These are phyloP conservation scores for Sorghum bicolor DNA, from an alignment of 176 grass and related monocot species.

Conservation along the genomic window DNA sequence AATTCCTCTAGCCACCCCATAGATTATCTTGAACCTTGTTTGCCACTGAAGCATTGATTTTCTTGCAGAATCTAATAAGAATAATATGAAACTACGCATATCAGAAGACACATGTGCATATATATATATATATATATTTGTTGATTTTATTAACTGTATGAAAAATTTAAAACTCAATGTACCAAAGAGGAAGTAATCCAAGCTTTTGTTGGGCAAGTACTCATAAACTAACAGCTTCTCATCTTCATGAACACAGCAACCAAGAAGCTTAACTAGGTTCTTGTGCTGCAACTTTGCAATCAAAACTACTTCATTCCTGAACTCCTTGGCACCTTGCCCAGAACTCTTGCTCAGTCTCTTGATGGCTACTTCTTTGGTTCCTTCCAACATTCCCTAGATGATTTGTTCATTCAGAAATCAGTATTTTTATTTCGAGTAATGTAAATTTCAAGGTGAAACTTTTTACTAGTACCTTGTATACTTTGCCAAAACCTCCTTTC, in stretches of 20 bases:
- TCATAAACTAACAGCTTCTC: constrained; percentile 63
- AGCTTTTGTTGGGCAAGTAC: constrained; percentile 54
- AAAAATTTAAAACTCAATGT: neutral
- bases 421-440: neutral
- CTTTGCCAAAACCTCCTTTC: constrained; percentile 43
- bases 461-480: constrained; percentile 37
- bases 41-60: too few species aligned
- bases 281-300: constrained; percentile 64
- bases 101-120: too few species aligned
- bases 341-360: constrained; percentile 19
- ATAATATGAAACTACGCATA: too few species aligned
- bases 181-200: constrained; percentile 40
- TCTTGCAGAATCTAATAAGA: too few species aligned
- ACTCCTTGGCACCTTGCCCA: constrained; percentile 34
- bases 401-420: neutral
- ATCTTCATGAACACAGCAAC: constrained; percentile 43
- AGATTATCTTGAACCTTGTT: too few species aligned
- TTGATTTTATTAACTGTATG: too few species aligned
- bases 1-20: too few species aligned
- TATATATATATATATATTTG: too few species aligned
- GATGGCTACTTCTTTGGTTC: neutral
- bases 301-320: constrained; percentile 63
- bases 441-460: too few species aligned
- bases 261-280: constrained; percentile 49
- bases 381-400: constrained; percentile 19